A percentile compares a stretch with the other conserved stretches of the same genome.
Evolutionary conservation across 352 stramenopile species (phyloP).

Genomic region (Pythium aquatile): DNA sequence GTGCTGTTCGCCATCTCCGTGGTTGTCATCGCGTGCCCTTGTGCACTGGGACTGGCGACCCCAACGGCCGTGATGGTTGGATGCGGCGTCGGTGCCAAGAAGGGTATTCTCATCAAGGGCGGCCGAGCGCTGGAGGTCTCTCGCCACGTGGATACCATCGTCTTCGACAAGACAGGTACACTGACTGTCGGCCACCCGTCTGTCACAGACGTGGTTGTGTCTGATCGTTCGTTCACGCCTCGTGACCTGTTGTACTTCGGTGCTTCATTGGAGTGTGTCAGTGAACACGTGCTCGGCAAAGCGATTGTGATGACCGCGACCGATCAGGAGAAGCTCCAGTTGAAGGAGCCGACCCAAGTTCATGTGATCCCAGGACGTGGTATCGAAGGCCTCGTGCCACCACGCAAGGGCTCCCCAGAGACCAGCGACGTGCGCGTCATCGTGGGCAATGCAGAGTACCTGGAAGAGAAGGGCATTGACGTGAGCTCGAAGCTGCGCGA

Average conservation of each 20-base stretch:
- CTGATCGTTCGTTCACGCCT: slow-evolving; percentile 57
- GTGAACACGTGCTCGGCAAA: slow-evolving; percentile 84
- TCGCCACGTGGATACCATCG: slow-evolving; percentile 82
- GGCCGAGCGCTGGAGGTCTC: slow-evolving; percentile 76
- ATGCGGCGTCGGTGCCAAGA: slow-evolving; percentile 82
- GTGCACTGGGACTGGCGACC: slow-evolving; percentile 78
- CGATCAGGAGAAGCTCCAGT: slow-evolving; percentile 69
- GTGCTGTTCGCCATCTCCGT: slow-evolving; percentile 87
- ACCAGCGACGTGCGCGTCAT: slow-evolving; percentile 42
- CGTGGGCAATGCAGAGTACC: slow-evolving; percentile 78
- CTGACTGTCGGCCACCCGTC: slow-evolving; percentile 84
- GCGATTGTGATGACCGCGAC: slow-evolving; percentile 77
- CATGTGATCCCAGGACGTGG: slow-evolving; percentile 75
- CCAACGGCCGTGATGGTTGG: slow-evolving; percentile 89
- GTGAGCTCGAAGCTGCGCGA: slow-evolving; percentile 58
- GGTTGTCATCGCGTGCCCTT: slow-evolving; percentile 88
- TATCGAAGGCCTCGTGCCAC: slow-evolving; percentile 62
- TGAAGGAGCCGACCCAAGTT: slow-evolving; percentile 73
- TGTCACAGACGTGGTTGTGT: slow-evolving; percentile 75
- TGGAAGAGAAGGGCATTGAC: slow-evolving; percentile 74
- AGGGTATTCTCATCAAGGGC: slow-evolving; percentile 89
- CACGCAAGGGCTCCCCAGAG: slow-evolving; percentile 24
- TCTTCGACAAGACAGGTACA: slow-evolving; percentile 95
- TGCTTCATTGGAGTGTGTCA: slow-evolving; percentile 78
- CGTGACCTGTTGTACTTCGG: slow-evolving; percentile 79